Evolutionary conservation across 2,329 filamentous ascomycete genomes (phyloP).

Genomic region (Pseudogymnoascus sp.): DNA sequence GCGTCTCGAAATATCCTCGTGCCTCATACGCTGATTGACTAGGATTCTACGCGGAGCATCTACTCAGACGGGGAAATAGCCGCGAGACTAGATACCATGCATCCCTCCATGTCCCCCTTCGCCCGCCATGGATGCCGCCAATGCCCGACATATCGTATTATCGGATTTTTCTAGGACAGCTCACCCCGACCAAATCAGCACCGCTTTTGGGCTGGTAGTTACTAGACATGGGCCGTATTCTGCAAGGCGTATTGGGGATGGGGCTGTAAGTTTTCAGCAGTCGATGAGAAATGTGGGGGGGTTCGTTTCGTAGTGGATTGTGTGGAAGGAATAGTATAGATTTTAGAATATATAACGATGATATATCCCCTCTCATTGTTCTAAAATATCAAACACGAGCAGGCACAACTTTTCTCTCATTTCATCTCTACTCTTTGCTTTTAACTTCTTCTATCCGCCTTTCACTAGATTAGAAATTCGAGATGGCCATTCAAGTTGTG

Average conservation of each 20-base stretch:
- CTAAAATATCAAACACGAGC: background rate
- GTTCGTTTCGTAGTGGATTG: background rate
- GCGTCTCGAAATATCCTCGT: background rate
- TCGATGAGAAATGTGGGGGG: background rate
- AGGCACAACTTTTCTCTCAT: background rate
- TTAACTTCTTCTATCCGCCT: background rate
- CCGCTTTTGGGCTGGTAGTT: background rate
- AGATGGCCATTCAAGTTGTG: slow-evolving; percentile 2
- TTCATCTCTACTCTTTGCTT: background rate
- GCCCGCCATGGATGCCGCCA: background rate
- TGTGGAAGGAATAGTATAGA: background rate
- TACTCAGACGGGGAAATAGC: background rate
- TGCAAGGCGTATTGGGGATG: slow-evolving; percentile 3
- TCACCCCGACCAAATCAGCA: background rate
- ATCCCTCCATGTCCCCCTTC: background rate
- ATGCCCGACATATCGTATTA: background rate
- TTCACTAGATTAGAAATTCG: background rate
- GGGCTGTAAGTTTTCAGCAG: background rate
- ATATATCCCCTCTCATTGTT: background rate
- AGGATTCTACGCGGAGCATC: background rate
- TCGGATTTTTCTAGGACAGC: background rate
- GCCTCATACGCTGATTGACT: background rate
- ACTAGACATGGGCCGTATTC: background rate
- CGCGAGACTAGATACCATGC: background rate
- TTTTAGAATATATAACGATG: background rate